phyloP scores from a whole-genome alignment of 805 yeast genomes.

The Candida dajiaensis region DNA sequence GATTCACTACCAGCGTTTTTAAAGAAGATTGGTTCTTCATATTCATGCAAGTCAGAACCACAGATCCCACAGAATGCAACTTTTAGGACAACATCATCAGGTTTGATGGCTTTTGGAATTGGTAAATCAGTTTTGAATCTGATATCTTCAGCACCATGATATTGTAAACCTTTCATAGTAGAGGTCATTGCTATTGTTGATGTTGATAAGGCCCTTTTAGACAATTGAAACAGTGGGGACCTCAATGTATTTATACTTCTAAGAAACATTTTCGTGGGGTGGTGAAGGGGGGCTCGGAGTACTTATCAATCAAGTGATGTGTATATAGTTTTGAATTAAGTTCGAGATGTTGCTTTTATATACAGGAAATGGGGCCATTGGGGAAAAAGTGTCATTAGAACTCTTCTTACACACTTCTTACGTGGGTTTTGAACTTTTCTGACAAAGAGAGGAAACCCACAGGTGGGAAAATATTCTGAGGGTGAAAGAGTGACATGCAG shows the following conservation, averaged over 20 bases:
- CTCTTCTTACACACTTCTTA: neutral
- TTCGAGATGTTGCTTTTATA: too few species aligned
- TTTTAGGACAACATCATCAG: conserved; percentile 38
- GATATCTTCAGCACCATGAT: conserved; percentile 33
- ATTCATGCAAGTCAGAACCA: conserved; percentile 59
- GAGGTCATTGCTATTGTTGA: neutral
- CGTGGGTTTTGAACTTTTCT: neutral
- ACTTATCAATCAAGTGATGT: too few species aligned
- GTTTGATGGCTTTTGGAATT: conserved; percentile 30
- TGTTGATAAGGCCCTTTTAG: neutral
- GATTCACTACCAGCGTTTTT: conserved; percentile 38
- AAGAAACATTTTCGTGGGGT: too few species aligned
- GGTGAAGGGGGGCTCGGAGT: too few species aligned
- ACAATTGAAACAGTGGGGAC: neutral
- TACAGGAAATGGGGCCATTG: neutral
- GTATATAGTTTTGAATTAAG: too few species aligned
- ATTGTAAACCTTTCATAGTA: conserved; percentile 35
- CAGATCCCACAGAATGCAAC: conserved; percentile 50
- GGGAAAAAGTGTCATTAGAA: neutral
- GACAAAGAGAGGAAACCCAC: neutral
- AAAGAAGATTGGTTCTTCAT: conserved; percentile 54
- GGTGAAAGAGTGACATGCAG: too few species aligned
- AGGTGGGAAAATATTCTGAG: too few species aligned
- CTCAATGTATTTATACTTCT: neutral
- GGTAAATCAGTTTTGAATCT: conserved; percentile 27